Evolutionary conservation across 352 stramenopile species (phyloP), one percentile per base, ranked within the genome.

Genomic region (Hyaloperonospora brassicae): DNA sequence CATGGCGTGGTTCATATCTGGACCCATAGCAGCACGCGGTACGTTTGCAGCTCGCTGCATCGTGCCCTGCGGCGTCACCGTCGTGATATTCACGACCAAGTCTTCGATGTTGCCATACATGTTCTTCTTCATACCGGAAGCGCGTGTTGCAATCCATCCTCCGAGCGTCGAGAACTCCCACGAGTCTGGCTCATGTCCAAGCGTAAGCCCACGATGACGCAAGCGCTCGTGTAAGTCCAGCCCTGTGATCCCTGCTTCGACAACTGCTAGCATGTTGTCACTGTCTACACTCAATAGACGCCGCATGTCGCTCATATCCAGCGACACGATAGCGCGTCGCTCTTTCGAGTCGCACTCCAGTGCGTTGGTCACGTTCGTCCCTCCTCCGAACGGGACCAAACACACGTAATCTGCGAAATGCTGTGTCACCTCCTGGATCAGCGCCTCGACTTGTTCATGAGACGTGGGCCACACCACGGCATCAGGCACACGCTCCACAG

Each of bases 31-130:
- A 50, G 87, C 83, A 45, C 93, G 79, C 12, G 84, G 82, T 10
- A 76, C 78, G 43, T 73, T 76, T 0, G 69, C 76, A 1, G 66
- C 65, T 12, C 64, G 61, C 41, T 77, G 55, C 57, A 93, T 68
- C 25, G 76, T 89, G 6, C 80, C 83, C 13, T 58, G 57, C 0
- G 81, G 61, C 35, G 86, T 93, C 30, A 87, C 78, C 25, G 78
- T 83, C 46, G 80, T 86, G 23, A 95, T 62, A 57, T 90, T 89
- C 7, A 93, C 72, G 14, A 95, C 83, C 21, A 97, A 73, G 57
- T 97, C 89, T 64, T 98, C 92, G 61, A 98, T 98, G 52, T 98
- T 98, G 25, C 92, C 92, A 57, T 98, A 97, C 34, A 70, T 74
- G 54, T 95, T 96, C 66, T 95, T 93, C 70, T 97, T 97, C 92